Conservation (phyloP, 2,329 filamentous ascomycete genomes). For the Eutypa lata region DNA sequence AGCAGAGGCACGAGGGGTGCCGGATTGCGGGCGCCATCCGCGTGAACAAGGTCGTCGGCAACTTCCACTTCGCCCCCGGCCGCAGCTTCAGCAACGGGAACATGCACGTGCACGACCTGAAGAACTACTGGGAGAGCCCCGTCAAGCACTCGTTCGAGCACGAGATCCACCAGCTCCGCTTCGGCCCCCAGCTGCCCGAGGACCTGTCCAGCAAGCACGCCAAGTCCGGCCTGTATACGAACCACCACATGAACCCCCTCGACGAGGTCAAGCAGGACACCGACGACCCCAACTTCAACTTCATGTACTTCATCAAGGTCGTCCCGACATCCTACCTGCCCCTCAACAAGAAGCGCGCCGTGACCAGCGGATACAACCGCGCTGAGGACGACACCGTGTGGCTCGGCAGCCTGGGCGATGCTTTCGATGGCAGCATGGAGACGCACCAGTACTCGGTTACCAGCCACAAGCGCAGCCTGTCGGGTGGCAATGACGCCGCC, state of each 20-base stretch:
- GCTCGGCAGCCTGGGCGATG: constrained; percentile 66
- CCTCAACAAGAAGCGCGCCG: constrained; percentile 68
- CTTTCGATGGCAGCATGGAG: constrained; percentile 77
- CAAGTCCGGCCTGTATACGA: constrained; percentile 67
- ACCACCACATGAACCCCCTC: constrained; percentile 88
- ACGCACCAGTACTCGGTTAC: constrained; percentile 99
- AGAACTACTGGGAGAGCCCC: constrained; percentile 83
- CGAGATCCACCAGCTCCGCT: constrained; percentile 81
- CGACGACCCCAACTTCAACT: constrained; percentile 83
- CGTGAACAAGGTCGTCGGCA: constrained; percentile 97
- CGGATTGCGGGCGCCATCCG: constrained; percentile 87
- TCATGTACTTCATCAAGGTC: constrained; percentile 99
- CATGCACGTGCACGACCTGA: constrained; percentile 95
- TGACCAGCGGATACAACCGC: constrained; percentile 28
- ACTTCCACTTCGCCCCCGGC: constrained; percentile 97
- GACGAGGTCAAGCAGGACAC: constrained; percentile 77
- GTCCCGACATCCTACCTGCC: constrained; percentile 94
- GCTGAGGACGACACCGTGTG: constrained; percentile 52
- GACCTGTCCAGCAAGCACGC: constrained; percentile 57
- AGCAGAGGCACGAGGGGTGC: constrained; percentile 87
- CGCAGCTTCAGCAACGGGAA: constrained; percentile 95
- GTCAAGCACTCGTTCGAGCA: constrained; percentile 86
- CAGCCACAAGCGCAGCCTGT: constrained; percentile 85
- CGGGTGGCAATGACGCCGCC: constrained; percentile 77
- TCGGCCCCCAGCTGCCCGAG: constrained; percentile 86